Evolutionary conservation across 805 yeast genomes (phyloP), one percentile per base, ranked within the genome.

Genomic region (Candida taoyuanica): DNA sequence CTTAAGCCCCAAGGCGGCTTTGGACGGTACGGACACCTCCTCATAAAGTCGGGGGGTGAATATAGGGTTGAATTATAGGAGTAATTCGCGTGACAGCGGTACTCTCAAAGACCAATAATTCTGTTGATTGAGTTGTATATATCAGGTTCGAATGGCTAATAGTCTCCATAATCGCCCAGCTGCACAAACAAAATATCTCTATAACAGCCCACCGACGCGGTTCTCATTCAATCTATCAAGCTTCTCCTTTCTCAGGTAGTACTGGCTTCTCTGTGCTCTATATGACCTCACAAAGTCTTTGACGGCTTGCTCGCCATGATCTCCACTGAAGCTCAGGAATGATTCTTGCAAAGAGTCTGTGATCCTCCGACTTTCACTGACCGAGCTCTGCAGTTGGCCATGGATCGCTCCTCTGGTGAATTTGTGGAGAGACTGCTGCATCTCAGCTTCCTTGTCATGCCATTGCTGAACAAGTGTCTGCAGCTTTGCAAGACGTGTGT

Each of bases 231-330:
- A 63, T 19, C 80, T 63, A 27, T 62, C 63, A 33, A 72, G 49
- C 48, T 73, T 67, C 49, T 74, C 79, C 34, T 63, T 63, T 27
- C 69, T 56, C 31, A 68, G 31, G 52, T 76, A 73, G 49, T 62
- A 75, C 20, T 58, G 44, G 16, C 62, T 62, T 33, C 81, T 59
- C 29, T 63, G 64, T 3, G 44, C 44, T 33, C 63, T 55, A 51
- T 73, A 78, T n/a, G 55, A 53, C 13, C 52, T 47, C 12, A 78
- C 57, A 48, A 76, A 72, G 11, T 38, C 33, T 18, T 49, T 52
- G 20, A 60, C 58, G 41, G 55, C 64, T 4, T 42, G 44, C n/a
- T 64, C 65, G 13, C 50, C 56, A 18, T 60, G 51, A 34, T 31
- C 23, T 31, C 50, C 42, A 1, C 41, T 17, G n/a, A 55, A 59